Percentiles rank a stretch among this genome's conserved stretches.
Conservation (phyloP, 129 eudicot species). For the sunflower (Helianthus annuus) region HanXRQr2.0-SUNRISE NC_035439.2:126601633-126602132, state of each 20-base stretch:
- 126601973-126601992: background rate
- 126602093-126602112: too few species aligned
- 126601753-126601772: conserved; percentile 74
- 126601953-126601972: conserved; percentile 10
- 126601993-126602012: conserved; percentile 10
- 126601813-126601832: conserved; percentile 82
- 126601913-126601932: conserved; percentile 6
- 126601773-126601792: conserved; percentile 64
- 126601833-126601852: conserved; percentile 92
- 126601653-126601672: conserved; percentile 54
- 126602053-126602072: background rate
- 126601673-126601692: conserved; percentile 70
- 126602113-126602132: too few species aligned
- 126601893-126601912: conserved; percentile 35
- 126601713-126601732: conserved; percentile 81
- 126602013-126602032: conserved; percentile 29
- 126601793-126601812: conserved; percentile 43
- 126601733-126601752: conserved; percentile 66
- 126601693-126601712: conserved; percentile 37
- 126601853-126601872: conserved; percentile 58
- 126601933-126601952: background rate
- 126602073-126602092: too few species aligned
- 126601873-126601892: conserved; percentile 45
- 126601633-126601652: conserved; percentile 57
- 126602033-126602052: background rate